Conservation (phyloP, 2,329 filamentous ascomycete genomes). For the Ceratocystis ficicola region DNA sequence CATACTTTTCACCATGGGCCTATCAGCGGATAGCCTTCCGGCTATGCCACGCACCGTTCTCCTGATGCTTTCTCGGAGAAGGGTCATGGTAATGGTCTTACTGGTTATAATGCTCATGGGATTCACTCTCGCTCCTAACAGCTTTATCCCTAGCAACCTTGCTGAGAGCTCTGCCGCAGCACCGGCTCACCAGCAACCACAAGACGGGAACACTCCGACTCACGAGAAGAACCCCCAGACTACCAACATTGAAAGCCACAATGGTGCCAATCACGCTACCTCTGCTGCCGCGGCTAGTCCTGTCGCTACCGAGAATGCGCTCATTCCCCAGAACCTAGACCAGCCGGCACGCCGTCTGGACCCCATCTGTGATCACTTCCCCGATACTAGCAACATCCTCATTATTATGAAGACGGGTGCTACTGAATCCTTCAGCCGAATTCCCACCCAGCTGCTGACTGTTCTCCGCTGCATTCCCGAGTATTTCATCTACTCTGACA, state of each 20-base stretch:
- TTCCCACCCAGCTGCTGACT: slow-evolving; percentile 45
- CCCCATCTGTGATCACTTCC: slow-evolving; percentile 32
- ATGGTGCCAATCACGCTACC: not conserved
- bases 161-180: not conserved
- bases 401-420: slow-evolving; percentile 48
- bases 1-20: slow-evolving; percentile 13
- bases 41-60: slow-evolving; percentile 13
- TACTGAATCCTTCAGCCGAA: slow-evolving; percentile 39
- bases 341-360: slow-evolving; percentile 25
- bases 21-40: slow-evolving; percentile 12
- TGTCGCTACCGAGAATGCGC: not conserved
- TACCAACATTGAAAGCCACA: not conserved
- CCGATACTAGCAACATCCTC: slow-evolving; percentile 36
- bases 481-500: slow-evolving; percentile 47
- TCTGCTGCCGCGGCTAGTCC: slow-evolving; percentile 11
- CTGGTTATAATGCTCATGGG: slow-evolving; percentile 20
- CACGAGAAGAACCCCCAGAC: slow-evolving; percentile 3
- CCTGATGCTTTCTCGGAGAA: slow-evolving; percentile 20
- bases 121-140: slow-evolving; percentile 17
- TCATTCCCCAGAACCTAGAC: slow-evolving; percentile 18
- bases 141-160: slow-evolving; percentile 12
- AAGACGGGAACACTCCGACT: not conserved
- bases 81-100: slow-evolving; percentile 15
- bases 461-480: slow-evolving; percentile 39
- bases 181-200: slow-evolving; percentile 20